These are phyloP conservation scores for Prunus salicina DNA, from an alignment of 306 rosid genomes.

Conservation along the genomic window DNA sequence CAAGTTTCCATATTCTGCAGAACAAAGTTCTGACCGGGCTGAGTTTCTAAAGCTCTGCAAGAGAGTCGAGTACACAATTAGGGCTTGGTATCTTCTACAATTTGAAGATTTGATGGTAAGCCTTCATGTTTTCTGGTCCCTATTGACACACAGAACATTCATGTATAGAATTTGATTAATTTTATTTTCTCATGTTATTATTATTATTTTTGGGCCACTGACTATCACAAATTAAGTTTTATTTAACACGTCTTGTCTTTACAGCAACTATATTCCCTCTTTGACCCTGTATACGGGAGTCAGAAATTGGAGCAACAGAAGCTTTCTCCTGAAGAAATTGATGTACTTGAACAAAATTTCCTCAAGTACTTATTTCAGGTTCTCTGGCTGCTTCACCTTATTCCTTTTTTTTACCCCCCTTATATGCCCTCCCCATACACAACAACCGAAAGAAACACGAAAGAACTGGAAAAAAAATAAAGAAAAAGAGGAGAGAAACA, in stretches of 20 bases:
- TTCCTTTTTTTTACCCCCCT: not conserved
- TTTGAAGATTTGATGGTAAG: constrained; percentile 96
- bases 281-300: constrained; percentile 82
- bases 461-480: not conserved
- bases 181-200: constrained; percentile 1
- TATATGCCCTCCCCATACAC: not conserved
- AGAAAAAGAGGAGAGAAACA: not conserved
- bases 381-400: not conserved
- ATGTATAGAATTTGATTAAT: too few species aligned
- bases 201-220: not conserved
- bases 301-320: constrained; percentile 76
- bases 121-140: too few species aligned
- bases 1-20: constrained; percentile 33
- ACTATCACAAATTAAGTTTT: not conserved
- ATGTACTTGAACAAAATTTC: constrained; percentile 86
- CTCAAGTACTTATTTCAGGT: constrained; percentile 85
- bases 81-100: constrained; percentile 97
- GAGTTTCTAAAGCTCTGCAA: constrained; percentile 93
- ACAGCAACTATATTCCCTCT: constrained; percentile 93
- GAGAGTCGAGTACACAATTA: constrained; percentile 85
- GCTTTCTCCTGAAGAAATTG: constrained; percentile 56
- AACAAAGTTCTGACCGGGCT: constrained; percentile 67
- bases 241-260: not conserved
- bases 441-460: not conserved
- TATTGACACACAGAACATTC: too few species aligned